Percentiles rank a stretch among this genome's conserved stretches.
Conservation (phyloP, 129 eudicot species). For the Smallanthus sonchifolius region DNA sequence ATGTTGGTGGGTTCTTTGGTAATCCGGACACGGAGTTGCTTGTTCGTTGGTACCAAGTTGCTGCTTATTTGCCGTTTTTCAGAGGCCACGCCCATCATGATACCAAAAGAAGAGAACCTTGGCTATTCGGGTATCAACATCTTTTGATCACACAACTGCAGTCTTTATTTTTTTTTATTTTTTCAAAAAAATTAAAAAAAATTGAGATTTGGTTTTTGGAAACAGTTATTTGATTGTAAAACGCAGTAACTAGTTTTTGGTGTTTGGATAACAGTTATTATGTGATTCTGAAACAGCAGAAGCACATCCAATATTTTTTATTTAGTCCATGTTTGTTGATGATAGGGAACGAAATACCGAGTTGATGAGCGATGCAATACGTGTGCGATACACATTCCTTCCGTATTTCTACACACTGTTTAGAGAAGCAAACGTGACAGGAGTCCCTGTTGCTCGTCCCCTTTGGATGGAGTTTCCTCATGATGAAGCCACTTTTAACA, state of each 20-base stretch:
- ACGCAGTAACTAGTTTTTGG: background rate
- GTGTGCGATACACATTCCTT: slow-evolving; percentile 68
- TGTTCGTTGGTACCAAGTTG: slow-evolving; percentile 99
- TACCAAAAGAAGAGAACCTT: slow-evolving; percentile 97
- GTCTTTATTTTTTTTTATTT: too few species aligned
- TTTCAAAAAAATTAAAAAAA: background rate
- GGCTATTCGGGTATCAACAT: slow-evolving; percentile 78
- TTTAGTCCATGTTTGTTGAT: background rate
- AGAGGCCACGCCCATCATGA: slow-evolving; percentile 99
- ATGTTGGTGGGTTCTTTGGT: slow-evolving; percentile 98
- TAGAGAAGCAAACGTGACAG: slow-evolving; percentile 81
- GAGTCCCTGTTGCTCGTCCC: slow-evolving; percentile 87
- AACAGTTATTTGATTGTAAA: too few species aligned
- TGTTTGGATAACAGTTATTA: too few species aligned
- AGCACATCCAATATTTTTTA: too few species aligned
- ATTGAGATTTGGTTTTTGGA: background rate
- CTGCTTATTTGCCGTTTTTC: slow-evolving; percentile 94
- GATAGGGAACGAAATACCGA: slow-evolving; percentile 80
- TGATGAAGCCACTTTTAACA: slow-evolving; percentile 75
- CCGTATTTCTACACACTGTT: slow-evolving; percentile 94
- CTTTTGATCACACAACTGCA: background rate
- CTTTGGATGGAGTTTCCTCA: slow-evolving; percentile 98
- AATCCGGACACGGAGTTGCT: slow-evolving; percentile 90
- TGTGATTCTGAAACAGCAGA: too few species aligned
- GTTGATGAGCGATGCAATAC: slow-evolving; percentile 82